Conservation (phyloP, 2,329 filamentous ascomycete genomes). For the Fusarium domesticum region DNA sequence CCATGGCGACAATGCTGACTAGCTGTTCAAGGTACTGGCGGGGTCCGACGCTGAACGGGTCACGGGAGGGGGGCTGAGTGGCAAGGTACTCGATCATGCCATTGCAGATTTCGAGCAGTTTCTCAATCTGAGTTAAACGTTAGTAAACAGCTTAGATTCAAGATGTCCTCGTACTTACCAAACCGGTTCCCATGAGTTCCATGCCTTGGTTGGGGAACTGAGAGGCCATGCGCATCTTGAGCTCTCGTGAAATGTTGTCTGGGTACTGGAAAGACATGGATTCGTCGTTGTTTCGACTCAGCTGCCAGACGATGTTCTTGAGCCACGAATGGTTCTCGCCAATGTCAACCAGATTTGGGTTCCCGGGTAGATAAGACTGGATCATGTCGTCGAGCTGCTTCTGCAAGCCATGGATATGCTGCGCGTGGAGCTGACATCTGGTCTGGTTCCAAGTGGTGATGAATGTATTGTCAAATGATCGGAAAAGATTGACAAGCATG, state of each 20-base stretch:
- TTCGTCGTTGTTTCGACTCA: constrained; percentile 47
- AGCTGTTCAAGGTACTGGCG: constrained; percentile 72
- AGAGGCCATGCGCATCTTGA: constrained; percentile 63
- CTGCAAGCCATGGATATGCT: constrained; percentile 57
- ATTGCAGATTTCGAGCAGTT: constrained; percentile 73
- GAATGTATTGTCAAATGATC: constrained; percentile 63
- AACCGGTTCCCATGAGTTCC: constrained; percentile 69
- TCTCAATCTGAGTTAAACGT: constrained; percentile 60
- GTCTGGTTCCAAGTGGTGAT: constrained; percentile 66
- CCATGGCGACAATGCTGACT: constrained; percentile 62
- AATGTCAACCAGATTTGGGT: constrained; percentile 54
- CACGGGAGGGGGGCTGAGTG: constrained; percentile 56
- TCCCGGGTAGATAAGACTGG: constrained; percentile 50
- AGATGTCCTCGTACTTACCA: constrained; percentile 51
- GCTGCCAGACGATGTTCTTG: constrained; percentile 61
- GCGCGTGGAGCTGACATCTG: constrained; percentile 52
- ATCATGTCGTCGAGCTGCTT: constrained; percentile 59
- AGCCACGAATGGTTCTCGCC: constrained; percentile 63
- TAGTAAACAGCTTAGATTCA: constrained; percentile 1
- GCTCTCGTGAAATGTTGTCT: constrained; percentile 59
- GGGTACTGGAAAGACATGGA: constrained; percentile 62
- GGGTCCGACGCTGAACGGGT: constrained; percentile 64
- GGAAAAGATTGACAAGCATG: constrained; percentile 60
- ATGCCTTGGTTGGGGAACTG: constrained; percentile 70
- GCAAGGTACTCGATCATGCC: constrained; percentile 71